Evolutionary conservation across 352 stramenopile species (phyloP).

Genomic region (Thraustochytrium striatum): DNA sequence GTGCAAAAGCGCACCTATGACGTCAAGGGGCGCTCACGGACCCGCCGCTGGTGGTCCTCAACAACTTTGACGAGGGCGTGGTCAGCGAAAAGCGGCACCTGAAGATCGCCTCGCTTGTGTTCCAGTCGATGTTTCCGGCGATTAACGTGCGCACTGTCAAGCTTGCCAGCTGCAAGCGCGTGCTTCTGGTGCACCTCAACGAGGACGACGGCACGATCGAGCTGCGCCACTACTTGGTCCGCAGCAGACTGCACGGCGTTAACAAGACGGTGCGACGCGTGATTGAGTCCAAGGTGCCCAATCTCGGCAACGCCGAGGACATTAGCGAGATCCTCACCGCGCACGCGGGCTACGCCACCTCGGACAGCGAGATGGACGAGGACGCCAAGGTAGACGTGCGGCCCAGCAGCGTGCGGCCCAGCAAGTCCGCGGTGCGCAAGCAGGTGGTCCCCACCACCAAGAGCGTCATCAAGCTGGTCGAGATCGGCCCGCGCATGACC

Average conservation of each 20-base stretch:
- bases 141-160: slow-evolving; percentile 95
- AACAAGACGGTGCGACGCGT: slow-evolving; percentile 81
- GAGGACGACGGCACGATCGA: slow-evolving; percentile 84
- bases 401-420: not conserved
- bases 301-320: slow-evolving; percentile 88
- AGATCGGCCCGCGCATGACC: slow-evolving; percentile 90
- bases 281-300: slow-evolving; percentile 84
- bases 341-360: slow-evolving; percentile 65
- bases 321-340: slow-evolving; percentile 91
- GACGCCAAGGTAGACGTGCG: slow-evolving; percentile 72
- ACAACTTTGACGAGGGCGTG: slow-evolving; percentile 89
- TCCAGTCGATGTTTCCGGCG: slow-evolving; percentile 98
- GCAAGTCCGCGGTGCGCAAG: not conserved
- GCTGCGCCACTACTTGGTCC: slow-evolving; percentile 95
- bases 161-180: slow-evolving; percentile 86
- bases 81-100: slow-evolving; percentile 63
- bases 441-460: slow-evolving; percentile 81
- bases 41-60: slow-evolving; percentile 91
- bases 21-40: slow-evolving; percentile 75
- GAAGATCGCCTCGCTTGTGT: slow-evolving; percentile 94
- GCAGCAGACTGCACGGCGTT: slow-evolving; percentile 84
- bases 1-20: slow-evolving; percentile 84
- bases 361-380: slow-evolving; percentile 87
- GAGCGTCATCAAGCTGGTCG: slow-evolving; percentile 88
- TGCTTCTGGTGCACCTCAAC: slow-evolving; percentile 95